Evolutionary conservation across 1,139 yeast genomes (phyloP).

Genomic region (Chernovozyma aurita): DNA sequence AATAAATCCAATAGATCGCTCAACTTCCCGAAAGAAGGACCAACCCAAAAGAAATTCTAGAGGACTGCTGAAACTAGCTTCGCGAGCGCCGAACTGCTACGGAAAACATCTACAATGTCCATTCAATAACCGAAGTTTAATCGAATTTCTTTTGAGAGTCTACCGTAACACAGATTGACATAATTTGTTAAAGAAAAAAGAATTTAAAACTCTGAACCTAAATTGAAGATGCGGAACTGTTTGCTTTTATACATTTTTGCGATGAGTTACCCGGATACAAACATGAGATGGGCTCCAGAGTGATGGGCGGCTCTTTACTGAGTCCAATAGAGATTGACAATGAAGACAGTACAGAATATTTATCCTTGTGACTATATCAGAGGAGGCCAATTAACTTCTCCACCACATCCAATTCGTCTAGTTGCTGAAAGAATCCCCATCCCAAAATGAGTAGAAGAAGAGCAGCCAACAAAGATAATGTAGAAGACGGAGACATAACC

Average conservation of each 20-base stretch:
- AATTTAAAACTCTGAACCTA: constrained; percentile 2
- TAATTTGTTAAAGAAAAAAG: constrained; percentile 15
- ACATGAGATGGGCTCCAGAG: not conserved
- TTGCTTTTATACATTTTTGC: not conserved
- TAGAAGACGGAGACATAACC: not conserved
- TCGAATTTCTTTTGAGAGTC: constrained; percentile 28
- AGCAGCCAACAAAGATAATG: not conserved
- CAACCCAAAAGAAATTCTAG: constrained; percentile 18
- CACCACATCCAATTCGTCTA: no score
- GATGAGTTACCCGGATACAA: constrained; percentile 8
- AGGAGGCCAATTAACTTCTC: no score
- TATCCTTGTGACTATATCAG: no score
- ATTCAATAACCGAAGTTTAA: constrained; percentile 29
- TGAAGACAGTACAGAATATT: no score
- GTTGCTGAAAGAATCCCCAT: no score
- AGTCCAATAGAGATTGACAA: no score
- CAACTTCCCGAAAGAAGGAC: constrained; percentile 52
- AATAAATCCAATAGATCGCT: constrained; percentile 29
- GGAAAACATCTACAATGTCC: constrained; percentile 33
- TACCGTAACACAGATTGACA: constrained; percentile 53
- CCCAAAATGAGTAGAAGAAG: not conserved
- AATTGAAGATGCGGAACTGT: not conserved
- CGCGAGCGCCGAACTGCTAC: constrained; percentile 71
- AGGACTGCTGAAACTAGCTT: constrained; percentile 41
- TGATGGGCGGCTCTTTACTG: no score